Base-by-base conservation (phyloP, 441 rosid species). In the Bruguiera hainesii region DNA sequence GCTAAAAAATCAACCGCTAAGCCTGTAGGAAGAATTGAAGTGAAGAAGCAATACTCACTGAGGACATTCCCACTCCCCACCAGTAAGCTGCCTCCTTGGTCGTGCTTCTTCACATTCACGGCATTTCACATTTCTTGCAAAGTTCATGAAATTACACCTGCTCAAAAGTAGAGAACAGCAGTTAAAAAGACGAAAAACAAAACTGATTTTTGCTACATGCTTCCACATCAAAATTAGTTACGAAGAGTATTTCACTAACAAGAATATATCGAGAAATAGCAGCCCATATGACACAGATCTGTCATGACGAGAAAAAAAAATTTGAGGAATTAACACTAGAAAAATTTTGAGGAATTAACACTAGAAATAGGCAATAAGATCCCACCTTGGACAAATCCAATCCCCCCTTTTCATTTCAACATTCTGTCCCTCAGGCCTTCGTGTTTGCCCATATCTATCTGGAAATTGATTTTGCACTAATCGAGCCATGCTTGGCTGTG, bases 1-100 rank as follows among this genome's bases (percentile, higher is more conserved):
- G 31, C 66, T 8, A 51, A 37, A 61, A 21, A 3, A 25, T n/a
- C 42, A 60, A 60, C 31, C 55, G 51, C 25, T 39, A 73, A 61
- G 30, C 21, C 39, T 3, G 7, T 21, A 33, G 26, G 48, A 71
- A 73, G 70, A 66, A 69, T 55, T 39, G 57, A 64, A 49, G 23
- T 25, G 48, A 70, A 60, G 51, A 73, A 46, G 30, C 37, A 74
- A 68, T 80, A 76, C 96, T 91, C 81, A 91, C 98, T 87, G 93
- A 20, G 97, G 98, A 75, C 98, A 94, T 74, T 88, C 96, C 97
- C 98, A 94, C 76, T 94, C 98, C 66, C 91, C 85, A 30, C 97
- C 93, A 67, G 86, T 81, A 78, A 91, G 82, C 80, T 80, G 96
- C 73, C 87, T 81, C 77, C 84, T 91, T 48, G 97, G 97, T 57